Evolutionary conservation across 2,329 filamentous ascomycete genomes (phyloP).

Genomic region (Xylariaceae sp.): DNA sequence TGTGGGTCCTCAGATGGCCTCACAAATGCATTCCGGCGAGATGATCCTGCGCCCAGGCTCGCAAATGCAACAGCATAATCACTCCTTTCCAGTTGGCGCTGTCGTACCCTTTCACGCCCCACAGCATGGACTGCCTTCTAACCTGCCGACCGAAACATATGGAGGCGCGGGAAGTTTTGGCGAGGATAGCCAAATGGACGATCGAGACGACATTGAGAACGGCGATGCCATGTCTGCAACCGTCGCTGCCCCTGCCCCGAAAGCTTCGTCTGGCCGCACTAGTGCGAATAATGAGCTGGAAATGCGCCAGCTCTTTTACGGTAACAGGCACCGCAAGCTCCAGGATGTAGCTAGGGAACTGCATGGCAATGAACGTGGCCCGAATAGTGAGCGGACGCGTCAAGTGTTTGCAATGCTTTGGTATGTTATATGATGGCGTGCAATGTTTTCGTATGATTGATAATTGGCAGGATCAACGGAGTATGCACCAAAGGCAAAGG

Average conservation of each 20-base stretch:
- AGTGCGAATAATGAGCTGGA: conserved; percentile 79
- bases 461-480: conserved; percentile 59
- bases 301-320: conserved; percentile 69
- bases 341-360: conserved; percentile 72
- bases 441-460: conserved; percentile 17
- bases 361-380: conserved; percentile 73
- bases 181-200: conserved; percentile 55
- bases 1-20: conserved; percentile 16
- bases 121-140: conserved; percentile 48
- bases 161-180: conserved; percentile 52
- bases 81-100: conserved; percentile 42
- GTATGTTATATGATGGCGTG: conserved; percentile 42
- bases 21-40: too few species aligned
- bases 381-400: conserved; percentile 76
- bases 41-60: too few species aligned
- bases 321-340: conserved; percentile 63
- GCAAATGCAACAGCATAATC: conserved; percentile 42
- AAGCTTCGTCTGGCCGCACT: conserved; percentile 49
- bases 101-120: conserved; percentile 41
- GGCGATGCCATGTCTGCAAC: conserved; percentile 46
- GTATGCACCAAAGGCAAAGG: conserved; percentile 72
- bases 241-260: conserved; percentile 46
- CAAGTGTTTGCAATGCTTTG: conserved; percentile 88
- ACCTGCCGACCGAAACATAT: conserved; percentile 52
- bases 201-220: conserved; percentile 56